phyloP scores from a whole-genome alignment of 805 yeast genomes.

The Vanderwaltozyma verrucispora region DNA sequence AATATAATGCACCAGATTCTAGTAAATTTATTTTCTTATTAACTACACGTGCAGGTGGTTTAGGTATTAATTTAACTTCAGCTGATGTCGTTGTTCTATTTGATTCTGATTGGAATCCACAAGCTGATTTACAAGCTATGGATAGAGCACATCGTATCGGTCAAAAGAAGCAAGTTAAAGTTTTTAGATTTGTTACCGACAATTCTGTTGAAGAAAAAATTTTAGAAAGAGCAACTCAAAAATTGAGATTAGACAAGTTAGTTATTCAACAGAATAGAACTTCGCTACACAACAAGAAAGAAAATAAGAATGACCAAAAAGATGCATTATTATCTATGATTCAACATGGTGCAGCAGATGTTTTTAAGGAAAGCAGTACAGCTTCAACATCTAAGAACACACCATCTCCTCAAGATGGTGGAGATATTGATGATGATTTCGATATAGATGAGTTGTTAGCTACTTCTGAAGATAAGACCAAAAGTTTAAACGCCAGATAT shows the following conservation, averaged over 20 bases:
- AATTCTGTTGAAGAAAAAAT: slow-evolving; percentile 80
- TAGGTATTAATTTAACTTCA: slow-evolving; percentile 74
- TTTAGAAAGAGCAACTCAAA: slow-evolving; percentile 72
- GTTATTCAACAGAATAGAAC: slow-evolving; percentile 70
- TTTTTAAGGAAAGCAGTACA: slow-evolving; percentile 28
- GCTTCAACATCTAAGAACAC: slow-evolving; percentile 17
- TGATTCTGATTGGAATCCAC: slow-evolving; percentile 87
- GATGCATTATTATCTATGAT: slow-evolving; percentile 74
- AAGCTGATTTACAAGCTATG: slow-evolving; percentile 84
- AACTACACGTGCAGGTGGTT: slow-evolving; percentile 85
- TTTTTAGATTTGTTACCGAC: slow-evolving; percentile 67
- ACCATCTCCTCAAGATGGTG: slow-evolving; percentile 18
- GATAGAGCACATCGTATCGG: slow-evolving; percentile 87
- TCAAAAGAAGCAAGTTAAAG: slow-evolving; percentile 74
- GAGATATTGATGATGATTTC: slow-evolving; percentile 31
- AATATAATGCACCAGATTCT: slow-evolving; percentile 64
- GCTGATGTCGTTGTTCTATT: slow-evolving; percentile 68
- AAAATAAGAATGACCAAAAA: slow-evolving; percentile 35
- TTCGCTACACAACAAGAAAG: slow-evolving; percentile 16
- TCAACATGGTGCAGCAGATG: slow-evolving; percentile 70
- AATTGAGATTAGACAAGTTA: slow-evolving; percentile 65
- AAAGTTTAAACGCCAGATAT: slow-evolving; percentile 51
- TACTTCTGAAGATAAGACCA: slow-evolving; percentile 54
- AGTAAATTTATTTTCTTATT: slow-evolving; percentile 63
- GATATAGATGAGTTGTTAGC: slow-evolving; percentile 52